Percentiles rank a stretch among this genome's conserved stretches.
Conservation (phyloP, 495 filamentous ascomycete genomes). For the Penicillium goetzii region DNA sequence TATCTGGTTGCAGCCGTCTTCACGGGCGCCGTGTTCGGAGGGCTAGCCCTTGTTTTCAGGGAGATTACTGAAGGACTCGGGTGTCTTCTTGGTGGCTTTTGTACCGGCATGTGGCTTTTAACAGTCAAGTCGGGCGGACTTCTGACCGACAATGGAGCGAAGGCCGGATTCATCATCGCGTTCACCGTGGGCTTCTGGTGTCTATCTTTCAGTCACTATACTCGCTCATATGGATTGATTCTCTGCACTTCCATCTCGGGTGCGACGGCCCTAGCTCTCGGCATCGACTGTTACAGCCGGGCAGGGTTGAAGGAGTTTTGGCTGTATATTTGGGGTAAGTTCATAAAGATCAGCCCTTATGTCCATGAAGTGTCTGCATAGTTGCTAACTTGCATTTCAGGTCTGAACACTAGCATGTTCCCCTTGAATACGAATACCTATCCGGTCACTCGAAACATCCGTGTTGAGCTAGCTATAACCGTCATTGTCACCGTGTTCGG, state of each 20-base stretch:
- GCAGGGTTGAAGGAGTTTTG: slow-evolving; percentile 95
- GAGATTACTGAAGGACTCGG: slow-evolving; percentile 87
- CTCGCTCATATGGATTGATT: slow-evolving; percentile 77
- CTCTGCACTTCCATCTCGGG: slow-evolving; percentile 77
- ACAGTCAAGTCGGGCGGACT: slow-evolving; percentile 77
- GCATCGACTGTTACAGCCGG: slow-evolving; percentile 88
- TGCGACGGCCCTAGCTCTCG: slow-evolving; percentile 74
- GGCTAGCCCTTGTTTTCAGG: slow-evolving; percentile 73
- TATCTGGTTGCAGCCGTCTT: slow-evolving; percentile 81
- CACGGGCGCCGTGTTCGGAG: slow-evolving; percentile 78
- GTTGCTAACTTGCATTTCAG: slow-evolving; percentile 39
- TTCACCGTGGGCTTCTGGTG: slow-evolving; percentile 69
- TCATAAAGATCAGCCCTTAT: neutral
- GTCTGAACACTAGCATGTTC: slow-evolving; percentile 77
- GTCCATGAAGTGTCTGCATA: neutral
- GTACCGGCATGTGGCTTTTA: slow-evolving; percentile 88
- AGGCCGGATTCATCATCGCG: slow-evolving; percentile 73
- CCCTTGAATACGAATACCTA: slow-evolving; percentile 75
- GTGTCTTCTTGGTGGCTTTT: slow-evolving; percentile 87
- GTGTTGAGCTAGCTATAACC: slow-evolving; percentile 80
- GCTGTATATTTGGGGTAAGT: slow-evolving; percentile 87
- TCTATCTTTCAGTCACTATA: slow-evolving; percentile 79
- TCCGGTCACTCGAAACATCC: slow-evolving; percentile 83
- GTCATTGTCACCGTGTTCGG: slow-evolving; percentile 75
- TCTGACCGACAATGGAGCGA: slow-evolving; percentile 60